phyloP scores from a whole-genome alignment of 2,329 filamentous ascomycete genomes.

The Cladorrhinum sp. region DNA sequence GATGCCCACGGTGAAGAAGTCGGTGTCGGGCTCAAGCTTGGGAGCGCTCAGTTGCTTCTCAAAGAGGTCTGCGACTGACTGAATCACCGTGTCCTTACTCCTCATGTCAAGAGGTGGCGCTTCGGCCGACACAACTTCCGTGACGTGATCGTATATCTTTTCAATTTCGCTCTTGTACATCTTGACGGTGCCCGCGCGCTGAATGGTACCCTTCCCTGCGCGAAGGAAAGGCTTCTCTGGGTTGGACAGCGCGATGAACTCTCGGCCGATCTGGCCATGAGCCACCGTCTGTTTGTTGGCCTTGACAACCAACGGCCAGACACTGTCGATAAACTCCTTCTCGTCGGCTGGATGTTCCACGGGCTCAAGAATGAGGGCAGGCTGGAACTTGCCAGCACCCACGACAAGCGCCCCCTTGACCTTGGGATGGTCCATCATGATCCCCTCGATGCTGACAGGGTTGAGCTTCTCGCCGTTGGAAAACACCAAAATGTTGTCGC shows the following conservation, averaged over 20 bases:
- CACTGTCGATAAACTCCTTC: slow-evolving; percentile 36
- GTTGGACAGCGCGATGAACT: slow-evolving; percentile 39
- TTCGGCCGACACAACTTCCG: slow-evolving; percentile 18
- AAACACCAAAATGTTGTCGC: slow-evolving; percentile 49
- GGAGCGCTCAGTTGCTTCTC: slow-evolving; percentile 27
- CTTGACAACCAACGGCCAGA: slow-evolving; percentile 43
- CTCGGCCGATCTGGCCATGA: slow-evolving; percentile 43
- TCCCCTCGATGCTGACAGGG: slow-evolving; percentile 42
- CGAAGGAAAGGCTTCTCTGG: slow-evolving; percentile 42
- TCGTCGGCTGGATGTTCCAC: slow-evolving; percentile 27
- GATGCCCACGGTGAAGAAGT: slow-evolving; percentile 40
- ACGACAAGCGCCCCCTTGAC: slow-evolving; percentile 45
- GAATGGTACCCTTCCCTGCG: slow-evolving; percentile 46
- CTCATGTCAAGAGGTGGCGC: slow-evolving; percentile 31
- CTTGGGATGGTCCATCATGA: slow-evolving; percentile 37
- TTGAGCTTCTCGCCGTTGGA: slow-evolving; percentile 52
- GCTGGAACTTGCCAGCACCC: slow-evolving; percentile 44
- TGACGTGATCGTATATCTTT: slow-evolving; percentile 36
- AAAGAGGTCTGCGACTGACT: slow-evolving; percentile 34
- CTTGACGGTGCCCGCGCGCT: slow-evolving; percentile 38
- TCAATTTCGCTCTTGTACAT: slow-evolving; percentile 45
- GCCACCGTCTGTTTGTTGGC: slow-evolving; percentile 44
- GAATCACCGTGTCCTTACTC: slow-evolving; percentile 30
- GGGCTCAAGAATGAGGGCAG: slow-evolving; percentile 48
- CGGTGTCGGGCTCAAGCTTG: slow-evolving; percentile 33